Percentiles rank a stretch among this genome's conserved stretches.
Conservation (phyloP, 495 filamentous ascomycete species). For the Endocarpon pusillum region DNA sequence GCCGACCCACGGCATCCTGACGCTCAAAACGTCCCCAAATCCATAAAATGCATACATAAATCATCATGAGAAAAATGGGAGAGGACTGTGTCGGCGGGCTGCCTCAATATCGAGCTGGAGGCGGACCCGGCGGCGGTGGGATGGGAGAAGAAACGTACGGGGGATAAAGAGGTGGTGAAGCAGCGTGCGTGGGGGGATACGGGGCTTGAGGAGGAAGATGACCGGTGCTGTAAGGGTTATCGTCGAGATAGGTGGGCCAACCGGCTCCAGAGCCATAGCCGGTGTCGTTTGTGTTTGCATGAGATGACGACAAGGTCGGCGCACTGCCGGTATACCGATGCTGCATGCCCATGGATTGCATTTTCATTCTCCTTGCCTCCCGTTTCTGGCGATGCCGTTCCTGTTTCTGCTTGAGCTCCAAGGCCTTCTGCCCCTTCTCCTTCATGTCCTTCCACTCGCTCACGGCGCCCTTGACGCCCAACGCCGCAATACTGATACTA, state of each 20-base stretch:
- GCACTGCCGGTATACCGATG: neutral
- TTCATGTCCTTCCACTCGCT: conserved; percentile 55
- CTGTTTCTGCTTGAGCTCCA: conserved; percentile 34
- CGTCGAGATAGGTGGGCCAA: conserved; percentile 32
- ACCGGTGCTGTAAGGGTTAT: conserved; percentile 29
- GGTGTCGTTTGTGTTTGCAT: neutral
- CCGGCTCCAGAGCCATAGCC: neutral
- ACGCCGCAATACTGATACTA: conserved; percentile 64
- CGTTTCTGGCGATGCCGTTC: conserved; percentile 23
- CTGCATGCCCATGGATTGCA: neutral
- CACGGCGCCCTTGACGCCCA: conserved; percentile 72
- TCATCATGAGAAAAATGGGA: too few species aligned
- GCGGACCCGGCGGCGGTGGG: neutral
- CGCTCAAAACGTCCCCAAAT: too few species aligned
- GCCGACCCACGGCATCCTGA: too few species aligned
- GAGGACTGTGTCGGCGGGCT: too few species aligned
- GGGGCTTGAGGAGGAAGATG: conserved; percentile 22
- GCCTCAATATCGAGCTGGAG: too few species aligned
- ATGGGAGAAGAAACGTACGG: too few species aligned
- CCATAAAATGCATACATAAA: too few species aligned
- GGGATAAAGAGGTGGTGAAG: neutral
- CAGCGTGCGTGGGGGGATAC: neutral
- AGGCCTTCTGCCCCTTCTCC: conserved; percentile 36
- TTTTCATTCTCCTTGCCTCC: conserved; percentile 6
- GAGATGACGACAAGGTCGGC: neutral